Conservation (phyloP, 768 basidiomycete genomes). For the Gloeophyllum trabeum region DNA sequence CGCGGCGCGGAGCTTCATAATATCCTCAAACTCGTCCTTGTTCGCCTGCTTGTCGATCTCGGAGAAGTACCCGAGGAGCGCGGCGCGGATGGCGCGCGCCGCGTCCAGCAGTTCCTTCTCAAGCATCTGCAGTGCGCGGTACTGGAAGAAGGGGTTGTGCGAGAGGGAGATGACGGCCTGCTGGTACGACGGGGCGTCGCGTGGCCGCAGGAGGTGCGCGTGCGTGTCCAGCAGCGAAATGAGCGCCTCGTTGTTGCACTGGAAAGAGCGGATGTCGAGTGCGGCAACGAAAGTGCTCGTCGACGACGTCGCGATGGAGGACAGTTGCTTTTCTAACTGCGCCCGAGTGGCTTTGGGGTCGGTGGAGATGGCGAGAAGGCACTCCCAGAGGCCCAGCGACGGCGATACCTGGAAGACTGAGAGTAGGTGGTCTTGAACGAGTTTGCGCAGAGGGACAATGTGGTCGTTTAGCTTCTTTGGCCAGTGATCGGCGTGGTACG, state of each 20-base stretch:
- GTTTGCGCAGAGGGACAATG: constrained; percentile 25
- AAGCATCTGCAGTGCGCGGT: constrained; percentile 28
- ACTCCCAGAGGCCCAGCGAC: constrained; percentile 31
- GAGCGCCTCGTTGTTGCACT: constrained; percentile 24
- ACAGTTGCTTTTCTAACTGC: constrained; percentile 21
- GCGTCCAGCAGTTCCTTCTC: constrained; percentile 43
- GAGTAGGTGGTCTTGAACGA: constrained; percentile 34
- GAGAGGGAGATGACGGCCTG: constrained; percentile 29
- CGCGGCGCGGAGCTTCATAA: constrained; percentile 29
- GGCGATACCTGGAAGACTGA: constrained; percentile 40
- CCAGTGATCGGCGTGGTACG: constrained; percentile 43
- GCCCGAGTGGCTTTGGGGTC: constrained; percentile 5
- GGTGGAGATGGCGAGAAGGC: constrained; percentile 26
- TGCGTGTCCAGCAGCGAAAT: constrained; percentile 31
- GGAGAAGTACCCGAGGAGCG: constrained; percentile 34
- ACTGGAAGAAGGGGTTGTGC: constrained; percentile 14
- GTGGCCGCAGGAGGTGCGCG: constrained; percentile 47
- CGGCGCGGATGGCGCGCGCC: constrained; percentile 27
- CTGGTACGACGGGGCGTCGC: constrained; percentile 37
- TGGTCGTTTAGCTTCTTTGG: constrained; percentile 26
- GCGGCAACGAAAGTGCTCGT: constrained; percentile 44
- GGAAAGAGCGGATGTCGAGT: constrained; percentile 35
- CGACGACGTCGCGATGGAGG: constrained; percentile 31
- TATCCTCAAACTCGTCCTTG: constrained; percentile 28
- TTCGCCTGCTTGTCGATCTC: constrained; percentile 30